Evolutionary conservation across 768 basidiomycete genomes (phyloP), one percentile per base, ranked within the genome.

Genomic region (Russula earlei): DNA sequence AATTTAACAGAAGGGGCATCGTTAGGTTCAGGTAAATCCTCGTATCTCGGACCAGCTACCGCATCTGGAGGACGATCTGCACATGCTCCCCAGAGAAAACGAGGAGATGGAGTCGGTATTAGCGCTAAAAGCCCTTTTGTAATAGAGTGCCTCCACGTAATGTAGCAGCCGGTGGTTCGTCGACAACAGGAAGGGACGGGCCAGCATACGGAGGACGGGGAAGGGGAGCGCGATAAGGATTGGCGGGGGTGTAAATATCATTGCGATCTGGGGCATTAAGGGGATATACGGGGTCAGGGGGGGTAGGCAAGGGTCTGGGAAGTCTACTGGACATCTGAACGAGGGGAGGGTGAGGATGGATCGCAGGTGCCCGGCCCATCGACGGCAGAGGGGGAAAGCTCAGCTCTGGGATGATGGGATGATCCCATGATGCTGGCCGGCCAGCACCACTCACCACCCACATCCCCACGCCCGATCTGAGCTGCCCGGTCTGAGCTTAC

Each of bases 51-150:
- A 14, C 85, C 84, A 60, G 84, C 80, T 36, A 77, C 67, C 40
- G 74, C 69, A 56, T 77, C 76, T 12, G 64, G 62, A 49, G 61
- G 66, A 55, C 56, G 74, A 50, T 61, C 53, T 33, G 48, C 54
- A 41, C 33, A 29, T 46, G 65, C 76, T 59, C 79, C 77, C 74
- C 82, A 84, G 46, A 83, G 72, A 56, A 85, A 72, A 40, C 83
- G 77, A 49, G 84, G 80, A 44, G 82, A 70, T 22, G 75, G 83
- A 3, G 74, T 69, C 40, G 84, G 84, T 60, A 88, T 86, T 74
- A 89, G 78, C 24, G 87, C 76, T 36, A 91, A 75, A 91, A 91
- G n/a, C 88, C 91, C 62, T 88, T 85, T 77, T 92, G 89, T 37
- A 91, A 73, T 50, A 91, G 72, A 7, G 87, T 87, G 25, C 85